Evolutionary conservation across 2,329 filamentous ascomycete species (phyloP).

Genomic region (Scortechinia acanthostroma): DNA sequence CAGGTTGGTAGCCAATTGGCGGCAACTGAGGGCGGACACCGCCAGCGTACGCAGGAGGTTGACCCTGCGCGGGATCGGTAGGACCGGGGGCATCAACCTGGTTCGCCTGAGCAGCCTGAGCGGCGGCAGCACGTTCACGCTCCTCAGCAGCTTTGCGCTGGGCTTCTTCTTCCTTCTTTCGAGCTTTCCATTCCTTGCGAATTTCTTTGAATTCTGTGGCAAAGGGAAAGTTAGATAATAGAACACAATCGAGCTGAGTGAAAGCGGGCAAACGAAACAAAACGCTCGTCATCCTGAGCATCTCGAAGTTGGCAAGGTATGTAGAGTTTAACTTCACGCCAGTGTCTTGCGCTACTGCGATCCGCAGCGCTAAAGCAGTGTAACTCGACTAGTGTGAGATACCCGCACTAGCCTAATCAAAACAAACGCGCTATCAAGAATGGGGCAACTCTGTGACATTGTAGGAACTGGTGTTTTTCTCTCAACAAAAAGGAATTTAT

Average conservation of each 20-base stretch:
- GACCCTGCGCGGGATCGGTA: neutral
- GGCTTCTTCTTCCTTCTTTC: slow-evolving; percentile 97
- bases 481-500: too few species aligned
- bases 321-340: slow-evolving; percentile 1
- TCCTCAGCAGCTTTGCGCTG: slow-evolving; percentile 86
- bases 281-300: neutral
- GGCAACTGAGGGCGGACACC: slow-evolving; percentile 1
- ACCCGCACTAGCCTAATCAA: slow-evolving; percentile 25
- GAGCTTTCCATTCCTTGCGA: slow-evolving; percentile 96
- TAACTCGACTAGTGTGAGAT: slow-evolving; percentile 29
- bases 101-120: slow-evolving; percentile 21
- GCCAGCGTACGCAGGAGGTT: neutral
- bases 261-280: slow-evolving; percentile 15
- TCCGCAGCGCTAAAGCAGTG: slow-evolving; percentile 15
- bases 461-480: too few species aligned
- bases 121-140: slow-evolving; percentile 58
- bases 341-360: neutral
- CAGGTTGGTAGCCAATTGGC: slow-evolving; percentile 1
- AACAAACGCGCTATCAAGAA: slow-evolving; percentile 24
- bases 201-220: slow-evolving; percentile 93
- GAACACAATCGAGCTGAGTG: slow-evolving; percentile 17
- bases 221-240: slow-evolving; percentile 11
- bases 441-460: too few species aligned
- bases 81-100: neutral
- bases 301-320: too few species aligned